Evolutionary conservation across 345 rosid genomes (phyloP), one percentile per base, ranked within the genome.

Genomic region (Pseudoturritis turrita): DNA sequence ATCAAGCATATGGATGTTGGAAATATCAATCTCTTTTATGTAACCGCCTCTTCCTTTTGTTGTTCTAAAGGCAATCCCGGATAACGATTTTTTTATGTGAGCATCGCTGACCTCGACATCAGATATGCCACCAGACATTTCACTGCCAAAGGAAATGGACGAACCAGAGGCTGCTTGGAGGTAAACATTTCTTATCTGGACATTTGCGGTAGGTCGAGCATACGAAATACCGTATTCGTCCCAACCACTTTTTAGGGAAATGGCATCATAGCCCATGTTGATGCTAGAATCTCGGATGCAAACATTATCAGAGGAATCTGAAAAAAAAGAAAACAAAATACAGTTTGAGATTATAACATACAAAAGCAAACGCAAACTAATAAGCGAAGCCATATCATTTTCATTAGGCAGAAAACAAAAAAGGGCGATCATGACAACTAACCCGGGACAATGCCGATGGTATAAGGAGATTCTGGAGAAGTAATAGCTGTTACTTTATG

Each of bases 171-270:
- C 75, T 10, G 81, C 78, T 51, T 65, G 51, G 1, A 81, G 77
- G 33, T 59, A 21, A 11, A 85, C 75, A 17, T 76, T 61, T 23
- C 83, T 62, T 62, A 85, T 87, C 23, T 80, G 77, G 35, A 85
- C 80, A 18, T 74, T 74, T 3, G 78, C 62, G 37, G 86, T 87
- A 3, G 74, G 72, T 33, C 58, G 79, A 19, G 77, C 77, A 0
- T 72, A 85, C 3, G 83, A 77, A n/a, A 83, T 82, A 8, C 89
- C 89, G 26, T 85, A 87, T 63, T 85, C 80, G 6, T 87, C 89
- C 86, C 91, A 85, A 28, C 91, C 89, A 28, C 91, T 87, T 64
- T 87, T 83, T 6, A 82, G 72, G 2, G 80, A 82, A 1, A 87
- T 81, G 0, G 81, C 82, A 76, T 85, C 91, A 21, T 87, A 80